A percentile compares a stretch with the other conserved stretches of the same genome.
These are phyloP conservation scores for Tylopilus rubrobrunneus DNA, from an alignment of 768 basidiomycete genomes.

Conservation along the genomic window DNA sequence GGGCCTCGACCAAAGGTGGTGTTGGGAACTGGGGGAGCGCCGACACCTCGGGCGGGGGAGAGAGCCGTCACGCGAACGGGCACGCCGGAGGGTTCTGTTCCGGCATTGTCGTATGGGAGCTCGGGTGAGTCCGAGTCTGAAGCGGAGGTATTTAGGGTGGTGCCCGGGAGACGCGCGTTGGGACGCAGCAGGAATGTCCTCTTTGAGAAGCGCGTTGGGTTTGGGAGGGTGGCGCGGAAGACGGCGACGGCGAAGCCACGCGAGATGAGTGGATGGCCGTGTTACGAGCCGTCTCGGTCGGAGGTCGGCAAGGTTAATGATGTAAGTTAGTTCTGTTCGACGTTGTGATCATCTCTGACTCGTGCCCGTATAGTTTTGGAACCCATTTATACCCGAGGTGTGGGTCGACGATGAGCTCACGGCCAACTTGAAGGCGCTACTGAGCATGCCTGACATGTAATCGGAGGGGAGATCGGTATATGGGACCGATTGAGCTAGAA, in stretches of 20 bases:
- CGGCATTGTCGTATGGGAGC: constrained; percentile 8
- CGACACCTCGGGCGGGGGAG: neutral
- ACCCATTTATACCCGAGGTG: neutral
- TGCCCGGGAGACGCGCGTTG: neutral
- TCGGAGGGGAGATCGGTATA: neutral
- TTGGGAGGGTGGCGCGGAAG: constrained; percentile 7
- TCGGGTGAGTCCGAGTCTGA: constrained; percentile 13
- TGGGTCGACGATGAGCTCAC: constrained; percentile 15
- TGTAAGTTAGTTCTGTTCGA: constrained; percentile 5
- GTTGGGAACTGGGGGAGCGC: neutral
- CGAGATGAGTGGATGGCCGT: neutral
- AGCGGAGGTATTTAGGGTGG: constrained; percentile 2
- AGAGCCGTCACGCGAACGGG: neutral
- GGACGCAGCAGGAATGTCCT: neutral
- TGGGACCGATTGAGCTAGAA: neutral
- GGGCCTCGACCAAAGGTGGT: neutral
- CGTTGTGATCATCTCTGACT: neutral
- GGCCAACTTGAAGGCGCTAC: neutral
- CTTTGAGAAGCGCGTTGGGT: constrained; percentile 4
- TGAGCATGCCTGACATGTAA: neutral
- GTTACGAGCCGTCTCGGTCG: neutral
- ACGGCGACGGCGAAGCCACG: neutral
- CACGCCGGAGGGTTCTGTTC: neutral
- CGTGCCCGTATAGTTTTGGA: constrained; percentile 1
- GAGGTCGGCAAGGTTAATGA: neutral